Base-by-base conservation (phyloP, 1,139 yeast genomes). In the Blastobotrys ciferrii region DNA sequence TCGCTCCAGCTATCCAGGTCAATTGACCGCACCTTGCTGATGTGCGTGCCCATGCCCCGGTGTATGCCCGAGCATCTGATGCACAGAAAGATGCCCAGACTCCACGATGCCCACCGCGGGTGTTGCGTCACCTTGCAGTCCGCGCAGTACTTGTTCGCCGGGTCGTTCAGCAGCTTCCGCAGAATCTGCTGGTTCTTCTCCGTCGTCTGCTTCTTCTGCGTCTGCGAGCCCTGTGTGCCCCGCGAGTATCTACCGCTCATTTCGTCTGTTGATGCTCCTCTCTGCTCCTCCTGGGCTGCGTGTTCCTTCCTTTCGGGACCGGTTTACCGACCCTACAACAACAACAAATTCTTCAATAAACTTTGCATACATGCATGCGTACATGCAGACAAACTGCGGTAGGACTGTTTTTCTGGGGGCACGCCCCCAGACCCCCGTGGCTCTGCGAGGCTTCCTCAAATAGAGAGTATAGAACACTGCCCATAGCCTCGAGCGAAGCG, bases 81-180 rank as follows among this genome's bases (percentile, higher is more conserved):
- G 68, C 98, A 92, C 41, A 92, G 77, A 62, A 92, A 91, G 52
- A 95, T 81, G 28, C 98, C 98, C 51, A 92, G 69, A 59, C 84
- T 88, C 97, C 98, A 92, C 18, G 95, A 84, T 9, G 98, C 96
- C 98, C 98, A 92, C 48, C 98, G 75, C 13, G 98, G 98, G 67
- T 91, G 95, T 38, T 85, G 79, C 14, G 92, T 77, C 0, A 82
- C 76, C 66, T 92, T 92, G 69, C 98, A 92, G 66, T 92, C 98
- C 1, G 92, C 95, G 68, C 98, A 92, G 45, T 72, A 69, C 63
- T 78, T 80, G 71, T 92, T 92, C 40, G 81, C 79, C 1, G 82
- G 80, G 58, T 88, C 95, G 55, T 80, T 82, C 45, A 91, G 76
- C 39, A 89, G 74, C 45, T 84, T 82, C 64, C 81, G 81, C 55